Conservation (phyloP, 768 basidiomycete species). For the Lyophyllum atratum region DNA sequence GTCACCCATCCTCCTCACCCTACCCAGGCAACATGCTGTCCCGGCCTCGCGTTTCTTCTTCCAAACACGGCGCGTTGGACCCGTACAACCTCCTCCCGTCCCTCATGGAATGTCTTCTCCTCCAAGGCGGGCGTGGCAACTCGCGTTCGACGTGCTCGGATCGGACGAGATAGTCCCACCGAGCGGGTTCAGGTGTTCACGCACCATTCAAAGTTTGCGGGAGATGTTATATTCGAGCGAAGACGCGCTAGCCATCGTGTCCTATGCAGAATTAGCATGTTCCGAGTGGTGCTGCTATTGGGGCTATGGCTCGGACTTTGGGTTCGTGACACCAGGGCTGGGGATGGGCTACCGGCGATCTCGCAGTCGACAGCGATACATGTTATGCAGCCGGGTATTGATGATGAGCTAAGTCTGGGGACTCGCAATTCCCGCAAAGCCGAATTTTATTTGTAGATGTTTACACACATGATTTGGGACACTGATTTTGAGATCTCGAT, state of each 20-base stretch:
- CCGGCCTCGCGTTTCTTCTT: constrained; percentile 54
- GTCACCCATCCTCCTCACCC: constrained; percentile 42
- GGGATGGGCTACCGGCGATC: constrained; percentile 59
- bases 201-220: constrained; percentile 81
- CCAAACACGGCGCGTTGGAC: constrained; percentile 74
- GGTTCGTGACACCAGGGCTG: constrained; percentile 37
- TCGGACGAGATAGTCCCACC: constrained; percentile 61
- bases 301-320: constrained; percentile 12
- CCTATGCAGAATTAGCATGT: constrained; percentile 22
- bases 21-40: constrained; percentile 44
- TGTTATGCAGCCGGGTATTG: constrained; percentile 65
- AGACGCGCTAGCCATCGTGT: constrained; percentile 59
- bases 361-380: constrained; percentile 48
- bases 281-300: too few species aligned
- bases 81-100: constrained; percentile 78
- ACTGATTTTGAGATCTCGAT: too few species aligned
- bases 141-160: constrained; percentile 67
- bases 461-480: too few species aligned
- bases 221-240: constrained; percentile 83
- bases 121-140: constrained; percentile 68
- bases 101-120: constrained; percentile 54
- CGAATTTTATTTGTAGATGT: too few species aligned
- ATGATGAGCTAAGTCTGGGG: too few species aligned
- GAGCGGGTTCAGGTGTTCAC: constrained; percentile 70
- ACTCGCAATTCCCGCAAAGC: too few species aligned